Evolutionary conservation across 345 rosid genomes (phyloP), one percentile per base, ranked within the genome.

Genomic region (Microthlaspi erraticum): DNA sequence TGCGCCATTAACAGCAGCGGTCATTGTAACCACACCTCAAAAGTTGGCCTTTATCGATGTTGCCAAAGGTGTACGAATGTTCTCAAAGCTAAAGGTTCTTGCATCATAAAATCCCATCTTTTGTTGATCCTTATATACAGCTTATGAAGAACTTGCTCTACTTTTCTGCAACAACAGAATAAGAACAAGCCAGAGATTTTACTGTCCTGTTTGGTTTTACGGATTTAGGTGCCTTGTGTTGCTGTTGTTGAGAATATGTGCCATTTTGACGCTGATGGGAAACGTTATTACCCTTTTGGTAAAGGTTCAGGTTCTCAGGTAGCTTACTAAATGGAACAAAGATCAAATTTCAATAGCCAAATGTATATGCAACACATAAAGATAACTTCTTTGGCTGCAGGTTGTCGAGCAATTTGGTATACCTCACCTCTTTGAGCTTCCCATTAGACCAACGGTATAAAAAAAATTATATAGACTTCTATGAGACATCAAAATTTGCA

Each of bases 231-330:
- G 49, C 98, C 98, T 38, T 93, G 97, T 61, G 82, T 93, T 70
- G 97, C 98, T 53, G 97, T 90, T 39, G 96, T 93, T 61, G 97
- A 93, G 82, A 93, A 93, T 81, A 93, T 90, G 98, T 88, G 94
- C 78, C 94, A 93, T 80, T 93, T 93, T 67, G 97, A 93, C 71
- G 96, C 92, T 48, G 97, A 91, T 72, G 98, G 98, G 41, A 88
- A 90, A 83, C 92, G 97, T 61, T 85, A 84, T 74, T 93, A 93
- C 80, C 98, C 98, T 57, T 91, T 90, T 71, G 98, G 97, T 31
- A 85, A 91, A 87, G 98, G 98, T 69, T 93, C 98, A 57, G 98
- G 98, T 36, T 79, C 97, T 66, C 89, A 91, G 97, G 98, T 78
- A 85, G 20, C 16, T 61, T 26, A 26, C 29, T 26, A 26, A 26